Evolutionary conservation across 345 rosid species (phyloP).

Genomic region (Draba incana): DNA sequence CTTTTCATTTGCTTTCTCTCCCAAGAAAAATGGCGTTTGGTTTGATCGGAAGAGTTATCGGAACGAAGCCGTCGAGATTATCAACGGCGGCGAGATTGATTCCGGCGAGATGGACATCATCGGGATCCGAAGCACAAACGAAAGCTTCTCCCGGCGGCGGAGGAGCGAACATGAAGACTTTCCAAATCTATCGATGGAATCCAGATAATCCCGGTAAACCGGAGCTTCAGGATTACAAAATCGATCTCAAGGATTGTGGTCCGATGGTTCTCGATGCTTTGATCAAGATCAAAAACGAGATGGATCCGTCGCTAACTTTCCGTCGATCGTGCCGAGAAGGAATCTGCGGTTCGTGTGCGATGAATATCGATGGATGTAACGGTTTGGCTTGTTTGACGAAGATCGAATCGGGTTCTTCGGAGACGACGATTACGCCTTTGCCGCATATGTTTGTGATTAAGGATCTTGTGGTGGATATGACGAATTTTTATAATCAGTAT

Average conservation of each 20-base stretch:
- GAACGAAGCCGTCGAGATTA: constrained; percentile 36
- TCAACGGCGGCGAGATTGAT: constrained; percentile 43
- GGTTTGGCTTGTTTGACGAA: constrained; percentile 92
- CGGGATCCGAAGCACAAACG: constrained; percentile 58
- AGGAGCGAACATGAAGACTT: constrained; percentile 54
- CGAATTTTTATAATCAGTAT: constrained; percentile 93
- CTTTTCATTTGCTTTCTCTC: too few species aligned
- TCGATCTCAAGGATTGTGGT: constrained; percentile 88
- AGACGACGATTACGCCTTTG: constrained; percentile 66
- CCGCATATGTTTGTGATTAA: constrained; percentile 97
- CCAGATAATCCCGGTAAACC: constrained; percentile 84
- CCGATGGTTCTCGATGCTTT: constrained; percentile 97
- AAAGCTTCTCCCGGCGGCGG: constrained; percentile 50
- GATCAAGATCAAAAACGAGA: constrained; percentile 95
- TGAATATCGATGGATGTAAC: constrained; percentile 96
- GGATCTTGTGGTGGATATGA: constrained; percentile 96
- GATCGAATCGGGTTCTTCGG: constrained; percentile 50
- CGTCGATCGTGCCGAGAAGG: constrained; percentile 98
- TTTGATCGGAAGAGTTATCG: constrained; percentile 51
- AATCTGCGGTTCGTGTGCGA: constrained; percentile 93
- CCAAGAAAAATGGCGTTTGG: too few species aligned
- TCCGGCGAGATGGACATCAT: constrained; percentile 49
- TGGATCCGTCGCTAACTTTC: constrained; percentile 90
- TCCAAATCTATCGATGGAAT: constrained; percentile 93
- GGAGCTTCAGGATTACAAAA: constrained; percentile 62